Base-by-base conservation (phyloP, 1,139 yeast species). In the Pneumocystis canis region DNA sequence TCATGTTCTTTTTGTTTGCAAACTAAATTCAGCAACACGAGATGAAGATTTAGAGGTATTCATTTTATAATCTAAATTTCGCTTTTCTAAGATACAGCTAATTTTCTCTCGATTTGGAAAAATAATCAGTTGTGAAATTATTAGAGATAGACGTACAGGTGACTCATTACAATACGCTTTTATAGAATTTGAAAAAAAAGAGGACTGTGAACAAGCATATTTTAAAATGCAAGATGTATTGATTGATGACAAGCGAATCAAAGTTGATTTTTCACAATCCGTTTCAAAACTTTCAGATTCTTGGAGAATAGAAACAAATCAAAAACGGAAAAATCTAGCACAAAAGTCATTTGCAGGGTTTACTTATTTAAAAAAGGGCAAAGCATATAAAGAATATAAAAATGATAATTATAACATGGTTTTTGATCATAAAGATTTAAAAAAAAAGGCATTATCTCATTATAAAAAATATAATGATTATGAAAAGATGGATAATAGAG, bases 261-360 rank as follows among this genome's bases (percentile, higher is more conserved):
- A 82, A 65, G 85, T 84, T 60, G 89, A 84, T 70, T 84, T 84
- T 74, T 80, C 85, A 61, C 89, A 84, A 69, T 81, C 86, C 67
- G 77, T 76, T 40, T 65, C 71, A 25, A 70, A 65, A 47, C 41
- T 57, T 35, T 35, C 41, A 4, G 30, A 35, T 39, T 39, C 28
- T 7, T 57, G 59, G 59, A 35, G 59, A 30, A 39, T 35, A 11
- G 28, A 25, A 30, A 57, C 59, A 30, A 57, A 57, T 20, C 16
- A 25, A 11, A 57, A 57, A 57, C 59, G 59, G 5, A 57, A 39
- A 57, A 25, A 35, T 35, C 37, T 37, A 11, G 59, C 16, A 57
- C 59, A 57, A 25, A 35, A 39, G 25, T 35, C 41, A 39, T 57
- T 57, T 57, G 59, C 41, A 9, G 59, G 59, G 7, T 57, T 37